These are phyloP conservation scores for Mrakia frigida DNA, from an alignment of 768 basidiomycete genomes.

Conservation along the genomic window DNA sequence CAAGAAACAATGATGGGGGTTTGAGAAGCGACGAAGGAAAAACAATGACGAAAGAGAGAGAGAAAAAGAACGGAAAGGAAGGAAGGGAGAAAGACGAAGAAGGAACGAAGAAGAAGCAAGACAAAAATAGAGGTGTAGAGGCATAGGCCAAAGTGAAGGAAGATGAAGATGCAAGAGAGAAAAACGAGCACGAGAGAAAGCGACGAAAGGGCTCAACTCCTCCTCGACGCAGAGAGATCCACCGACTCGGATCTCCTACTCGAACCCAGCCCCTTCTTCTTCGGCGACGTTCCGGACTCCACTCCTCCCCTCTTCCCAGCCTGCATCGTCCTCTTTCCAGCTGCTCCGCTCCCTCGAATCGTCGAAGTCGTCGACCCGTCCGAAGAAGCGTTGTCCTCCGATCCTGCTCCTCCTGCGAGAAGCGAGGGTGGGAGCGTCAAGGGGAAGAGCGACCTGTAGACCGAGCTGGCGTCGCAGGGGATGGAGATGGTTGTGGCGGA, in stretches of 20 bases:
- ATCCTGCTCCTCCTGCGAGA: neutral
- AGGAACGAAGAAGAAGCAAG: neutral
- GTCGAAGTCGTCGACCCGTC: neutral
- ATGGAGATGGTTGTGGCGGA: neutral
- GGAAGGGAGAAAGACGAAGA: neutral
- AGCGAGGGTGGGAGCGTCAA: slow-evolving; percentile 8
- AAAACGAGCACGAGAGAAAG: neutral
- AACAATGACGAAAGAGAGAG: no score
- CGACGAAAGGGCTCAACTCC: neutral
- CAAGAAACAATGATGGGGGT: no score
- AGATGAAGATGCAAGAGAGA: neutral
- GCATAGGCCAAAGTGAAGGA: neutral
- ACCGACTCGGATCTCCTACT: neutral
- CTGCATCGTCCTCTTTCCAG: neutral
- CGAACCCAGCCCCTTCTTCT: neutral
- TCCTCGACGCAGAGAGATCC: neutral
- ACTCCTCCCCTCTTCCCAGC: neutral
- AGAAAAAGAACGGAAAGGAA: neutral
- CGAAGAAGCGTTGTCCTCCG: neutral
- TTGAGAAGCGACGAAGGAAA: no score
- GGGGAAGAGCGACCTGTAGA: slow-evolving; percentile 23
- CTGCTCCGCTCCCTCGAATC: neutral
- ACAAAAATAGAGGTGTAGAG: neutral
- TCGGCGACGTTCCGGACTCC: neutral
- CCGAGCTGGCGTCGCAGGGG: neutral